Evolutionary conservation across 306 rosid genomes (phyloP).

Genomic region (Inga oerstediana): DNA sequence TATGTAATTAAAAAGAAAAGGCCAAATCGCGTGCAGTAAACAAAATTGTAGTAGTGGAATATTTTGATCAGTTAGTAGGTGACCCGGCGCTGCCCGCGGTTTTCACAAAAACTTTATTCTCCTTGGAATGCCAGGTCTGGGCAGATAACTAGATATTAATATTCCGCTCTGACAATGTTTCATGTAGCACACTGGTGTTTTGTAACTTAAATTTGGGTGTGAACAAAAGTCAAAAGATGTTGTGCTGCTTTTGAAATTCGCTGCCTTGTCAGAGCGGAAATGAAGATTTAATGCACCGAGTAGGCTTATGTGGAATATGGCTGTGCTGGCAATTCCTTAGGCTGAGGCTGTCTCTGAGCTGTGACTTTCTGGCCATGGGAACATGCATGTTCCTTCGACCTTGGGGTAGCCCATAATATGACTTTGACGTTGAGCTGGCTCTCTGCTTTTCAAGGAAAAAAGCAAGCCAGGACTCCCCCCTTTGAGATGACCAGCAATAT

Average conservation of each 20-base stretch:
- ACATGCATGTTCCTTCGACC: not conserved
- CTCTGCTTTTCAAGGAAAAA: not conserved
- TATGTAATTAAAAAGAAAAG: not conserved
- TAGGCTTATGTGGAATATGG: not conserved
- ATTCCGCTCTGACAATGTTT: too few species aligned
- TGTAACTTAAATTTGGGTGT: not conserved
- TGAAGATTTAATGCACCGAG: not conserved
- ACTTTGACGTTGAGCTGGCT: not conserved
- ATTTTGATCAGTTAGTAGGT: not conserved
- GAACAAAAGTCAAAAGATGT: not conserved
- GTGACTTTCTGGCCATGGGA: not conserved
- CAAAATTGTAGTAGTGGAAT: not conserved
- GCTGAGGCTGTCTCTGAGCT: conserved; percentile 17
- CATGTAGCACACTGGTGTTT: too few species aligned
- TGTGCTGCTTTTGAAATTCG: not conserved
- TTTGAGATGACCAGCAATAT: not conserved
- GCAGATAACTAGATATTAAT: too few species aligned
- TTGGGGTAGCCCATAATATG: too few species aligned
- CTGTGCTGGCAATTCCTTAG: conserved; percentile 25
- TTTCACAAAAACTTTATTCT: not conserved
- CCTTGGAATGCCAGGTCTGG: too few species aligned
- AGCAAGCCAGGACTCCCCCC: not conserved
- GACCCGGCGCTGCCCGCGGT: not conserved
- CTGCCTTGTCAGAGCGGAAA: not conserved
- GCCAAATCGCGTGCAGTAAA: not conserved